Conservation (phyloP, 2,329 filamentous ascomycete species). For the Fusarium setosum region DNA sequence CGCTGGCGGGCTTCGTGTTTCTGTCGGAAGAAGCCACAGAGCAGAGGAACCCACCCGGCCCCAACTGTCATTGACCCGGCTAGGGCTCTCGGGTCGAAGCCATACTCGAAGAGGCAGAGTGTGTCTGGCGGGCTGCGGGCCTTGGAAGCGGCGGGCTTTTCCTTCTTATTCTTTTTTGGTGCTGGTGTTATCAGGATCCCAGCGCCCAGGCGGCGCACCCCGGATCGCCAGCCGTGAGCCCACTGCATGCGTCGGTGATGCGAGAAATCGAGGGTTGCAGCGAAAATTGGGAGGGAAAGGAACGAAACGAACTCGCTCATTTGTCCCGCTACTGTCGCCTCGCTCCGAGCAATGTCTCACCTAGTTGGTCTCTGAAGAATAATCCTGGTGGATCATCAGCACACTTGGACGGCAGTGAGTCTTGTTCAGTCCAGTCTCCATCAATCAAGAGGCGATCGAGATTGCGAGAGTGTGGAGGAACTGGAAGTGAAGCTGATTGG, state of each 20-base stretch:
- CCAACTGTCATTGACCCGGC: slow-evolving; percentile 40
- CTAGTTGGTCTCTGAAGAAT: background rate
- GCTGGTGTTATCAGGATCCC: slow-evolving; percentile 30
- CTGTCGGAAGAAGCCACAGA: slow-evolving; percentile 16
- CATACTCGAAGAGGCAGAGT: slow-evolving; percentile 29
- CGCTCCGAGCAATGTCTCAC: slow-evolving; percentile 27
- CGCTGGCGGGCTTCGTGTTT: slow-evolving; percentile 27
- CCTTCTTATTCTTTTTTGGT: too few relatives aligned
- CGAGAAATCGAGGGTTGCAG: slow-evolving; percentile 37
- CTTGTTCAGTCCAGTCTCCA: slow-evolving; percentile 13
- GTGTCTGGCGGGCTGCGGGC: slow-evolving; percentile 22
- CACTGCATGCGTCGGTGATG: slow-evolving; percentile 38
- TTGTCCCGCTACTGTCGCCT: slow-evolving; percentile 12
- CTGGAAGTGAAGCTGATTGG: slow-evolving; percentile 32
- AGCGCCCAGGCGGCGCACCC: slow-evolving; percentile 35
- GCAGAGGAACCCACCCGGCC: slow-evolving; percentile 26
- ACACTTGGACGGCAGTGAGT: slow-evolving; percentile 27
- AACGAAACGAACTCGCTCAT: slow-evolving; percentile 6
- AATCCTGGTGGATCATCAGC: slow-evolving; percentile 7
- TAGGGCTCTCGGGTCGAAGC: slow-evolving; percentile 25
- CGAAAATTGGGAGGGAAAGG: slow-evolving; percentile 6
- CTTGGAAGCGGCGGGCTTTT: slow-evolving; percentile 21
- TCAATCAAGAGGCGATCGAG: slow-evolving; percentile 36
- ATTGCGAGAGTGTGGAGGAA: slow-evolving; percentile 38
- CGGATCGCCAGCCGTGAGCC: slow-evolving; percentile 38